Percentiles rank a stretch among this genome's conserved stretches.
Evolutionary conservation across 306 rosid genomes (phyloP).

Genomic region (Oemleria cerasiformis): DNA sequence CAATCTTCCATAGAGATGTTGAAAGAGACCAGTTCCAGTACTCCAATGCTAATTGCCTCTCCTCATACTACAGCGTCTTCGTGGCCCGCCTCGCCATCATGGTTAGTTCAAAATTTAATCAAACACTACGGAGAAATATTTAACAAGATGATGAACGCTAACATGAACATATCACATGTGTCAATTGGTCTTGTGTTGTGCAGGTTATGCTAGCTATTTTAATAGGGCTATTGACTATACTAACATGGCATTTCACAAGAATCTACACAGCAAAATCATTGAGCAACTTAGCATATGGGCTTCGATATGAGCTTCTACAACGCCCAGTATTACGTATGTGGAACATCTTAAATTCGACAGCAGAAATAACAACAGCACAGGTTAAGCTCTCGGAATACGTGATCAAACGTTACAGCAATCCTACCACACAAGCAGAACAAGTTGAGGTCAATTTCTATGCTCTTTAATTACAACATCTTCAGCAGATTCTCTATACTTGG

Average conservation of each 20-base stretch:
- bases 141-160: not conserved
- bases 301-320: slow-evolving; percentile 89
- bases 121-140: not conserved
- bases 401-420: slow-evolving; percentile 65
- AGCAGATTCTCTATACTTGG: not conserved
- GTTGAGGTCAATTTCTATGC: slow-evolving; percentile 61
- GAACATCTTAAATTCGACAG: slow-evolving; percentile 86
- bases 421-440: slow-evolving; percentile 80
- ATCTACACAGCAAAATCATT: slow-evolving; percentile 80
- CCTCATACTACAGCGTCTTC: slow-evolving; percentile 94
- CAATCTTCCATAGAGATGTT: slow-evolving; percentile 79
- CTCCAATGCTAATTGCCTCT: slow-evolving; percentile 63
- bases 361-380: slow-evolving; percentile 91
- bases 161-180: not conserved
- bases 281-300: slow-evolving; percentile 78
- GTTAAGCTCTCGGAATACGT: slow-evolving; percentile 83
- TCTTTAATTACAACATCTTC: too few relatives aligned
- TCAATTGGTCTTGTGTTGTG: slow-evolving; percentile 11
- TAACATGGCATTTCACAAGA: slow-evolving; percentile 98
- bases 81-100: slow-evolving; percentile 95
- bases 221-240: slow-evolving; percentile 84
- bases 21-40: slow-evolving; percentile 84
- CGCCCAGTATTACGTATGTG: slow-evolving; percentile 95
- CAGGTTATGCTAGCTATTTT: slow-evolving; percentile 96
- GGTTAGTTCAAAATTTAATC: slow-evolving; percentile 43